Evolutionary conservation across 2,329 filamentous ascomycete species (phyloP), one percentile per base, ranked within the genome.

Genomic region (Fusarium nodosum): DNA sequence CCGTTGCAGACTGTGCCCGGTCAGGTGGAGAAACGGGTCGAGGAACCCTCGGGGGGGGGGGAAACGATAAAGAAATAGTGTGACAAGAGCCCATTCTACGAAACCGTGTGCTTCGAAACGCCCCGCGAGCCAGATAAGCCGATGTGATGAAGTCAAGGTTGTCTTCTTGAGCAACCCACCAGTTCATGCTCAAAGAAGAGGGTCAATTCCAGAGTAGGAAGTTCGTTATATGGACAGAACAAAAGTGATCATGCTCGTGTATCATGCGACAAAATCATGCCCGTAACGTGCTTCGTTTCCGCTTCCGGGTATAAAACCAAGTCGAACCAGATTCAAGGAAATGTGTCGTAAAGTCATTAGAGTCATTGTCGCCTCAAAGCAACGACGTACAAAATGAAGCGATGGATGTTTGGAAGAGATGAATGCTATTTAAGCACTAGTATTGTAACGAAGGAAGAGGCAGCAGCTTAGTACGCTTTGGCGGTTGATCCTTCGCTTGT

Each of bases 401-500:
- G 5, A 33, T n/a, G 34, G 8, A 9, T 24, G 5, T 8, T 7
- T 22, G 18, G 7, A 28, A 28, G n/a, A 2, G 12, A 11, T n/a
- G 3, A 28, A 15, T 30, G 28, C 58, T 46, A 28, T 26, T 15
- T 13, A 15, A 18, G 30, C n/a, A 33, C n/a, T 38, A 11, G 26
- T 30, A 26, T 30, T 47, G 11, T 12, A 24, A 15, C 11, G 34
- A 34, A 22, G 31, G 30, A n/a, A 6, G 22, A 36, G 7, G 8
- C 15, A 26, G 24, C 12, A 52, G 7, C 38, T 60, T 33, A 83
- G 50, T 82, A 83, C 0, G 81, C 81, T 2, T 80, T 77, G 2
- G 81, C 81, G 2, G 81, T 82, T 22, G 79, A 79, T 22, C 81
- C 80, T 57, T 83, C 82, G 42, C 81, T 80, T 1, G 82, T 83